Evolutionary conservation across 257 asterid species (phyloP), one percentile per base, ranked within the genome.

Genomic region (Linderniella brevidens): DNA sequence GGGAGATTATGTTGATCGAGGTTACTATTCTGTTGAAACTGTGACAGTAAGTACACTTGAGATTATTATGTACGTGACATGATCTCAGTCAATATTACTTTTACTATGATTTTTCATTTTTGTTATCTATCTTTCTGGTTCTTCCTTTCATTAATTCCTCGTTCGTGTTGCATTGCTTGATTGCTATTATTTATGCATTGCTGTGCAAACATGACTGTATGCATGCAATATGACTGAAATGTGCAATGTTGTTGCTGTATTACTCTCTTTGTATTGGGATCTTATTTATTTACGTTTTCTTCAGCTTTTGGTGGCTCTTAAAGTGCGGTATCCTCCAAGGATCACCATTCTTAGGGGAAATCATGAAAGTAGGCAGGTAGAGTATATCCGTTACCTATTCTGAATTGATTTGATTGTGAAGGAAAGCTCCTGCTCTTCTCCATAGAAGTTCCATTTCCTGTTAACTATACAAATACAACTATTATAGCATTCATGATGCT

Each of bases 251-350:
- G n/a, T n/a, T n/a, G n/a, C n/a, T n/a, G n/a, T n/a, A n/a, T n/a
- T n/a, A n/a, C n/a, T n/a, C n/a, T n/a, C n/a, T n/a, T n/a, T n/a
- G n/a, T n/a, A n/a, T n/a, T n/a, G n/a, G n/a, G n/a, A n/a, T n/a
- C n/a, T n/a, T n/a, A n/a, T n/a, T n/a, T n/a, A n/a, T n/a, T n/a
- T n/a, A 3, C 39, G 17, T 64, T 56, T 61, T 42, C 61, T 64
- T 57, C 77, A 74, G 81, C 72, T 74, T 36, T 63, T 74, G 74
- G 81, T 74, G 60, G 77, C 81, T 64, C 62, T 74, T 61, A 74
- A 74, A 62, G 75, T 74, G 67, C 75, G 81, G 15, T 70, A 69
- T 70, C 81, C 81, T 48, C 81, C 63, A 40, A 64, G 81, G 59
- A 55, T 74, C 50, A 74, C 81, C 29, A 67, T 80, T 68, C 76